A percentile compares a stretch with the other conserved stretches of the same genome.
These are phyloP conservation scores for Stylosanthes scabra DNA, from an alignment of 331 rosid species.

Conservation along the genomic window DNA sequence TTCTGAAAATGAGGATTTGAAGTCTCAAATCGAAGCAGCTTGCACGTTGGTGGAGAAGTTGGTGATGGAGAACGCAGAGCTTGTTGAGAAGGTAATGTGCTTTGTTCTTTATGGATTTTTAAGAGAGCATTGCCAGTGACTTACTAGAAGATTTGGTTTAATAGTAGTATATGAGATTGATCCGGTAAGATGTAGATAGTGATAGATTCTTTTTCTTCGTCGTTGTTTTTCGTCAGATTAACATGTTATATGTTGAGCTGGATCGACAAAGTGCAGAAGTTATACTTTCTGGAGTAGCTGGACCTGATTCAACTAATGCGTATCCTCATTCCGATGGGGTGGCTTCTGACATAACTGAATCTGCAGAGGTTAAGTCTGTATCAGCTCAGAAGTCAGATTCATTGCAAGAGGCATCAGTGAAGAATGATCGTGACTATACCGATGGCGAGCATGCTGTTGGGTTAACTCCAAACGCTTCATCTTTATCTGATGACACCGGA, in stretches of 20 bases:
- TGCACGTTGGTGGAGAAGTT: slow-evolving; percentile 66
- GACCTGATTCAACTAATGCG: slow-evolving; percentile 33
- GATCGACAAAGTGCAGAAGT: slow-evolving; percentile 44
- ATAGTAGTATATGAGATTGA: slow-evolving; percentile 20
- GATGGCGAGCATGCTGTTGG: slow-evolving; percentile 31
- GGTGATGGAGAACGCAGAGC: slow-evolving; percentile 78
- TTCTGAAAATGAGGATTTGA: slow-evolving; percentile 59
- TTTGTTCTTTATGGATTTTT: slow-evolving; percentile 8
- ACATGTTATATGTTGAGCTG: slow-evolving; percentile 59
- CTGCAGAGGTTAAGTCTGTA: slow-evolving; percentile 36
- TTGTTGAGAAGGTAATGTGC: slow-evolving; percentile 87
- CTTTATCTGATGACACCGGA: slow-evolving; percentile 47
- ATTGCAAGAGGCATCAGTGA: slow-evolving; percentile 43
- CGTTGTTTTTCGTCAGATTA: slow-evolving; percentile 57
- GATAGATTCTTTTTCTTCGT: slow-evolving; percentile 12
- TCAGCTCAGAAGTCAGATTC: slow-evolving; percentile 43
- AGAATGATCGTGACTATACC: slow-evolving; percentile 37
- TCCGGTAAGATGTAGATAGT: slow-evolving; percentile 31
- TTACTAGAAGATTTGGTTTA: background rate
- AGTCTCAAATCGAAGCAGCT: slow-evolving; percentile 76
- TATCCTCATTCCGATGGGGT: slow-evolving; percentile 38
- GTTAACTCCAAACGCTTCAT: slow-evolving; percentile 32
- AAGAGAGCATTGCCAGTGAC: background rate
- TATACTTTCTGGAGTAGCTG: slow-evolving; percentile 42
- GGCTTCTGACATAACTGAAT: slow-evolving; percentile 37